Conservation (phyloP, 495 filamentous ascomycete species). For the Trichoderma orchidacearum region DNA sequence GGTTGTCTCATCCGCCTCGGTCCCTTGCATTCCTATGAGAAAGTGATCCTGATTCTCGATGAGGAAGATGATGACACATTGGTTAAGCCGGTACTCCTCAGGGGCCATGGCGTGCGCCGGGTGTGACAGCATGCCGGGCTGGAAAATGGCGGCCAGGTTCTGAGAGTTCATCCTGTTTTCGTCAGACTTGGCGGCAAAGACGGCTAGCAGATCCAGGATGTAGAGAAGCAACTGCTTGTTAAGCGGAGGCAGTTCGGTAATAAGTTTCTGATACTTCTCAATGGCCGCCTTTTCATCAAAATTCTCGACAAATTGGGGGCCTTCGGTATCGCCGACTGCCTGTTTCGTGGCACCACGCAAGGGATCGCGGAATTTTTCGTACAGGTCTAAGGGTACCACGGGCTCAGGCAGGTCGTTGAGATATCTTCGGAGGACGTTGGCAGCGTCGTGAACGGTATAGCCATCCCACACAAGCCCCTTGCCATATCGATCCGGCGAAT, state of each 20-base stretch:
- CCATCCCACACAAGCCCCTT: slow-evolving; percentile 96
- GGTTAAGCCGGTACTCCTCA: slow-evolving; percentile 82
- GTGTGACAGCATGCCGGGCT: slow-evolving; percentile 90
- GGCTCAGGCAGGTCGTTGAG: slow-evolving; percentile 91
- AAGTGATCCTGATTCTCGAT: slow-evolving; percentile 94
- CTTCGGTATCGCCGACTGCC: slow-evolving; percentile 46
- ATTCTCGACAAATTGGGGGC: slow-evolving; percentile 40
- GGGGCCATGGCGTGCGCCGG: slow-evolving; percentile 91
- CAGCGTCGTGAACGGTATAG: slow-evolving; percentile 97
- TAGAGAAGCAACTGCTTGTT: slow-evolving; percentile 94
- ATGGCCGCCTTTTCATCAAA: slow-evolving; percentile 74
- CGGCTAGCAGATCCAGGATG: slow-evolving; percentile 92
- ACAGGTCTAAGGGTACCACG: slow-evolving; percentile 90
- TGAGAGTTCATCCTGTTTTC: slow-evolving; percentile 91
- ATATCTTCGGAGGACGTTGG: slow-evolving; percentile 90
- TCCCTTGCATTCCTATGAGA: slow-evolving; percentile 88
- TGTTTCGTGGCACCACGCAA: slow-evolving; percentile 64
- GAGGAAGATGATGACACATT: slow-evolving; percentile 93
- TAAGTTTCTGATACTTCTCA: slow-evolving; percentile 69
- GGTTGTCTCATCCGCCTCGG: slow-evolving; percentile 75
- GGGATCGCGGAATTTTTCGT: slow-evolving; percentile 80
- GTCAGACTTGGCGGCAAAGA: slow-evolving; percentile 95
- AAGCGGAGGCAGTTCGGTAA: slow-evolving; percentile 81
- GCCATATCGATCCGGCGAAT: slow-evolving; percentile 91
- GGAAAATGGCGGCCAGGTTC: slow-evolving; percentile 96